Evolutionary conservation across 345 rosid species (phyloP).

Genomic region (Alliaria petiolata): DNA sequence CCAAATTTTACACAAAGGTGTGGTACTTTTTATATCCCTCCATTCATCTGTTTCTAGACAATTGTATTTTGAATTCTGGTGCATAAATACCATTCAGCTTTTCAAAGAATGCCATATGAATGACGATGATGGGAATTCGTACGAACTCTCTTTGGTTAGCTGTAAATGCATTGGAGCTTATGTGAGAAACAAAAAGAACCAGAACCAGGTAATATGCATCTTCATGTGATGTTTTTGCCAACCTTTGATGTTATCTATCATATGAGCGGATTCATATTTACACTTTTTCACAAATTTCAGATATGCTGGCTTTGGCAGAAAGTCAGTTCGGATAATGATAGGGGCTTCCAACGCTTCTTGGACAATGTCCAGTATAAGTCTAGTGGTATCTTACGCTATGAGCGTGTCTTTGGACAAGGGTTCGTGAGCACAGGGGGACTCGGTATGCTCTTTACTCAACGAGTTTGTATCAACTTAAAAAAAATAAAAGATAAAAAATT

Average conservation of each 20-base stretch:
- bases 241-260: constrained; percentile 5
- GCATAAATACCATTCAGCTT: constrained; percentile 41
- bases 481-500: too few species aligned
- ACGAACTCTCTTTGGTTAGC: constrained; percentile 73
- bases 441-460: constrained; percentile 43
- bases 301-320: constrained; percentile 98
- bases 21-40: neutral
- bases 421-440: constrained; percentile 97
- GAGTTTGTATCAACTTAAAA: neutral
- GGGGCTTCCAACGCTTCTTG: constrained; percentile 92
- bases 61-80: neutral
- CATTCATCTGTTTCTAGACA: neutral
- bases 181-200: constrained; percentile 89
- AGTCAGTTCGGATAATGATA: constrained; percentile 66
- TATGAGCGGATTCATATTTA: constrained; percentile 5
- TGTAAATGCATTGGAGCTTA: constrained; percentile 97
- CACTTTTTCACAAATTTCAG: constrained; percentile 42
- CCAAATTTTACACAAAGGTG: constrained; percentile 91
- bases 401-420: constrained; percentile 90
- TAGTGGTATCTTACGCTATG: constrained; percentile 83
- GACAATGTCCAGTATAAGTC: constrained; percentile 90
- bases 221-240: neutral
- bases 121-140: constrained; percentile 61
- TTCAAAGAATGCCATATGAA: constrained; percentile 66
- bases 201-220: constrained; percentile 65